Evolutionary conservation across 192 early-diverging fungal species (phyloP).

Genomic region (Chytriomyces sp.): DNA sequence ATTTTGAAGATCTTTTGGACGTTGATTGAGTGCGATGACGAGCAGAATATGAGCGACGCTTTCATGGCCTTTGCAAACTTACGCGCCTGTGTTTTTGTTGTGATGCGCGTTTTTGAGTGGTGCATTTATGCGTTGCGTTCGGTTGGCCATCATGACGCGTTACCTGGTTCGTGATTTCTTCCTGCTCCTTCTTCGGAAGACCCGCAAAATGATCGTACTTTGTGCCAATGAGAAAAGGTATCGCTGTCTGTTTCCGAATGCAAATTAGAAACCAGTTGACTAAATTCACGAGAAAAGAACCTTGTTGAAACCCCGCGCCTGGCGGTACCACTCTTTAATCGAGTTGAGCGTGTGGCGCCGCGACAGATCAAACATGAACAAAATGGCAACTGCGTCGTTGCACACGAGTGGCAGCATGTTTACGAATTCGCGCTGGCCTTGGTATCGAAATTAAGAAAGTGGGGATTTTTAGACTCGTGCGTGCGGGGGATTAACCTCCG

Average conservation of each 20-base stretch:
- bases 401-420: constrained; percentile 98
- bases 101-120: background rate
- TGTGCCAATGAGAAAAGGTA: constrained; percentile 93
- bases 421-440: constrained; percentile 93
- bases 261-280: background rate
- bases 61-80: constrained; percentile 92
- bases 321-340: constrained; percentile 96
- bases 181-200: constrained; percentile 85
- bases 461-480: constrained; percentile 15
- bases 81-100: constrained; percentile 61
- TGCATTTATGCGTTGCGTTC: constrained; percentile 3
- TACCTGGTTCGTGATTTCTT: constrained; percentile 91
- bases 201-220: constrained; percentile 94
- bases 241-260: constrained; percentile 68
- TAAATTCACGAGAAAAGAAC: constrained; percentile 40
- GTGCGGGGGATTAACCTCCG: too few relatives aligned
- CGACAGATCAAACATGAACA: constrained; percentile 96
- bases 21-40: constrained; percentile 91
- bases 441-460: constrained; percentile 5
- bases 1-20: constrained; percentile 99
- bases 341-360: constrained; percentile 89
- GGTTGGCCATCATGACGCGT: background rate
- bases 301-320: constrained; percentile 94
- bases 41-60: constrained; percentile 93
- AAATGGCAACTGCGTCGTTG: constrained; percentile 91